phyloP scores from a whole-genome alignment of 306 rosid species.

The Quercus mongolica region DNA sequence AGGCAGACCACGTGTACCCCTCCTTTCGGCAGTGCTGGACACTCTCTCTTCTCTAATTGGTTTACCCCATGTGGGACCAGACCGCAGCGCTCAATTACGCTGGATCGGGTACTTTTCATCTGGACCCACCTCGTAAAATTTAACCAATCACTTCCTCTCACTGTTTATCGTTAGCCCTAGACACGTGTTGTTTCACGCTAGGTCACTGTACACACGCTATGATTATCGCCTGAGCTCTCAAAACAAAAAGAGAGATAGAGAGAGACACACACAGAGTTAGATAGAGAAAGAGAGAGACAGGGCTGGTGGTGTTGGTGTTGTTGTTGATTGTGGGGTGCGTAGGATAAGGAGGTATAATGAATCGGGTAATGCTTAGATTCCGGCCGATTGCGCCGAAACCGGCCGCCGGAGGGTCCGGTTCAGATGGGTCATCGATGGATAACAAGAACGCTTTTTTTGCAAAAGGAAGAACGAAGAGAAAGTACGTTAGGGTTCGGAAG shows the following conservation, averaged over 20 bases:
- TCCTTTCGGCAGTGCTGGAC: slow-evolving; percentile 48
- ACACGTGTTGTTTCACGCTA: slow-evolving; percentile 29
- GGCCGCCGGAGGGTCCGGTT: slow-evolving; percentile 5
- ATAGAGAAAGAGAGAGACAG: background rate
- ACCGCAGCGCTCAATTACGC: slow-evolving; percentile 13
- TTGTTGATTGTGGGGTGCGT: slow-evolving; percentile 17
- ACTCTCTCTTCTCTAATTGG: slow-evolving; percentile 31
- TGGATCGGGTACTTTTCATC: slow-evolving; percentile 9
- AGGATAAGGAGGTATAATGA: slow-evolving; percentile 20
- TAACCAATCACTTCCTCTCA: slow-evolving; percentile 20
- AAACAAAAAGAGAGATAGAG: background rate
- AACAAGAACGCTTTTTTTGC: background rate
- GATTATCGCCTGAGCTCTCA: background rate
- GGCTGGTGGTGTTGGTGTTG: background rate
- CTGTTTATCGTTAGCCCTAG: slow-evolving; percentile 6
- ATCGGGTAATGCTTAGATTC: slow-evolving; percentile 46
- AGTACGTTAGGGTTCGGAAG: slow-evolving; percentile 58
- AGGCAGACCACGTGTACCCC: slow-evolving; percentile 36
- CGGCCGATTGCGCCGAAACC: slow-evolving; percentile 77
- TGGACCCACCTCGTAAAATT: slow-evolving; percentile 7
- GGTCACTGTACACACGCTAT: background rate
- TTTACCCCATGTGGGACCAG: slow-evolving; percentile 6
- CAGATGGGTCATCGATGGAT: background rate
- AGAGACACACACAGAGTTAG: too few relatives aligned
- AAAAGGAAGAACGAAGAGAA: slow-evolving; percentile 43